phyloP scores from a whole-genome alignment of 2,329 filamentous ascomycete genomes.

The Exophiala alcalophila region DNA sequence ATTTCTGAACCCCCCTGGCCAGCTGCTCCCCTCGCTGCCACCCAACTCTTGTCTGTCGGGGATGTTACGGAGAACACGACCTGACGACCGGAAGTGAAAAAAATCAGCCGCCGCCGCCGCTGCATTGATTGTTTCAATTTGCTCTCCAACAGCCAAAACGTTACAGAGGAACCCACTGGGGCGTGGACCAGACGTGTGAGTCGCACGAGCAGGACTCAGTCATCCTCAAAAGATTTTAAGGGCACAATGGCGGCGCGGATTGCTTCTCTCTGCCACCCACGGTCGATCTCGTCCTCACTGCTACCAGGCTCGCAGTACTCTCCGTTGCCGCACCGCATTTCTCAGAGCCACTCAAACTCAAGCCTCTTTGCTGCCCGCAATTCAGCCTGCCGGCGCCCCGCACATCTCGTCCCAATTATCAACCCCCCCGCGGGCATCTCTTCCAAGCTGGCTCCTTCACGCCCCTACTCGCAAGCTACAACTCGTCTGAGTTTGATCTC shows the following conservation, averaged over 20 bases:
- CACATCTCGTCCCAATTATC: slow-evolving; percentile 8
- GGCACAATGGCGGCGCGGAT: slow-evolving; percentile 6
- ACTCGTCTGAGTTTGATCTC: slow-evolving; percentile 59
- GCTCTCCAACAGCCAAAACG: slow-evolving; percentile 1
- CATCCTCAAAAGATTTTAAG: not conserved
- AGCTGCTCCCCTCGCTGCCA: too few species aligned
- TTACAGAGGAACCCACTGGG: slow-evolving; percentile 1
- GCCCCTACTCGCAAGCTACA: slow-evolving; percentile 36
- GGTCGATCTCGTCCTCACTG: slow-evolving; percentile 9
- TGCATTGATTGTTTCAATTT: too few species aligned
- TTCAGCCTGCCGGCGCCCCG: too few species aligned
- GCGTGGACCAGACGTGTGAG: slow-evolving; percentile 1
- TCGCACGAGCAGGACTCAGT: not conserved
- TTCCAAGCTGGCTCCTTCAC: slow-evolving; percentile 49
- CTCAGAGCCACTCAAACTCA: slow-evolving; percentile 4
- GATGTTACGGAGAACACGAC: too few species aligned
- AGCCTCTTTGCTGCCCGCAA: slow-evolving; percentile 7
- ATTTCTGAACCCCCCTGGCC: slow-evolving; percentile 3
- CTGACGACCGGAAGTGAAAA: too few species aligned
- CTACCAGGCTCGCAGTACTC: too few species aligned
- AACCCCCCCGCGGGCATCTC: slow-evolving; percentile 15
- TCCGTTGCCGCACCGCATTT: slow-evolving; percentile 21
- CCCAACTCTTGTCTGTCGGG: not conserved
- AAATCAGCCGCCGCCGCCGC: too few species aligned
- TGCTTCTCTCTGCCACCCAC: slow-evolving; percentile 2